Evolutionary conservation across 176 grass and related monocot species (phyloP), one percentile per base, ranked within the genome.

Genomic region (Saccharum spontaneum): DNA sequence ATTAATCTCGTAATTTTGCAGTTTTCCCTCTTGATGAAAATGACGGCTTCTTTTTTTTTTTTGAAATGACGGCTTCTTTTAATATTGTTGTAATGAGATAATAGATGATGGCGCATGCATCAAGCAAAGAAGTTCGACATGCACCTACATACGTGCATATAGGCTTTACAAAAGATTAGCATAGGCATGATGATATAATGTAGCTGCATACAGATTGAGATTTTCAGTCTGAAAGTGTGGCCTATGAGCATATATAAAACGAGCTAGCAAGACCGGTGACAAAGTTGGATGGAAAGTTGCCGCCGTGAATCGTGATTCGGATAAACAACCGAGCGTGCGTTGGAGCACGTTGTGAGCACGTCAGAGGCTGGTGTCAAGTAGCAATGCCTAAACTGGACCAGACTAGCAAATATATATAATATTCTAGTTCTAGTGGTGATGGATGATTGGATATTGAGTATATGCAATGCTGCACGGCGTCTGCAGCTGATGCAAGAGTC

Each of bases 361-460:
- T 39, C 50, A 10, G 71, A 50, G 49, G 31, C 49, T 75, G 60
- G 31, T 65, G 62, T 10, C 30, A 18, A 76, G 54, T 64, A 62
- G 26, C 41, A 48, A 70, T 82, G 54, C 78, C 83, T 86, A 90
- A 81, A 82, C 30, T 90, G 78, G 88, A 90, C 88, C 88, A 82
- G 34, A 44, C 83, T 90, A 86, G 46, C 66, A 71, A 72, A 46
- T 46, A 46, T 12, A 78, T 82, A 82, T 71, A 76, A 90, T 82
- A 82, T 28, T 28, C 59, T 62, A 28, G 33, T 37, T 37, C 28
- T 31, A 18, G 43, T 75, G 60, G 40, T 86, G 31, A 24, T 24
- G 79, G 79, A 55, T 81, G 34, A 67, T n/a, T 55, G 66, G 66
- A 26, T 50, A 50, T 15, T 69, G 43, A 28, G 22, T 62, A 62